phyloP scores from a whole-genome alignment of 164 flowering plant genomes.

The Nymphaea colorata region DNA sequence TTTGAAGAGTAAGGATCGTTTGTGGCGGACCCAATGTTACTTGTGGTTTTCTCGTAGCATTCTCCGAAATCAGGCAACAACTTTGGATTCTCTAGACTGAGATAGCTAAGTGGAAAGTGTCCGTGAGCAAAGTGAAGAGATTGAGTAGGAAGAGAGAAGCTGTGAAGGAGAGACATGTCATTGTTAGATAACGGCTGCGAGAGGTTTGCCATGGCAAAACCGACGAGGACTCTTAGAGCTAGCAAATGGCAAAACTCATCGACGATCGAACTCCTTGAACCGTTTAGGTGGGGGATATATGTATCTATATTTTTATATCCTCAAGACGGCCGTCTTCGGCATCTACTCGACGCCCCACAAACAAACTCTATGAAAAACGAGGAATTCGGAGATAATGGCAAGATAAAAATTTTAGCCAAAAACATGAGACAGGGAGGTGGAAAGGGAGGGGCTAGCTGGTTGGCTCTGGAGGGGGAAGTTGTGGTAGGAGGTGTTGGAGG shows the following conservation, averaged over 20 bases:
- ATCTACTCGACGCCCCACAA: neutral
- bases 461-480: neutral
- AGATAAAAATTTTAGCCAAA: neutral
- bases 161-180: neutral
- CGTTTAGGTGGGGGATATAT: neutral
- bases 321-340: neutral
- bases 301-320: neutral
- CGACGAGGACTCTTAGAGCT: neutral
- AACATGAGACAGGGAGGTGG: neutral
- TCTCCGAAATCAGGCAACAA: neutral
- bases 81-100: neutral
- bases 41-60: neutral
- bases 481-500: neutral
- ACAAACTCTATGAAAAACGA: neutral
- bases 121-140: neutral
- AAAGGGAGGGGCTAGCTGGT: neutral
- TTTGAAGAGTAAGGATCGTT: neutral
- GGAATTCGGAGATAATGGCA: neutral
- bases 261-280: neutral
- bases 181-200: neutral
- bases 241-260: neutral
- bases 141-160: neutral
- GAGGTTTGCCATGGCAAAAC: neutral
- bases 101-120: neutral
- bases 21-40: neutral